phyloP scores from a whole-genome alignment of 1,284 basidiomycete genomes.

The Ceratobasidium sp. region DNA sequence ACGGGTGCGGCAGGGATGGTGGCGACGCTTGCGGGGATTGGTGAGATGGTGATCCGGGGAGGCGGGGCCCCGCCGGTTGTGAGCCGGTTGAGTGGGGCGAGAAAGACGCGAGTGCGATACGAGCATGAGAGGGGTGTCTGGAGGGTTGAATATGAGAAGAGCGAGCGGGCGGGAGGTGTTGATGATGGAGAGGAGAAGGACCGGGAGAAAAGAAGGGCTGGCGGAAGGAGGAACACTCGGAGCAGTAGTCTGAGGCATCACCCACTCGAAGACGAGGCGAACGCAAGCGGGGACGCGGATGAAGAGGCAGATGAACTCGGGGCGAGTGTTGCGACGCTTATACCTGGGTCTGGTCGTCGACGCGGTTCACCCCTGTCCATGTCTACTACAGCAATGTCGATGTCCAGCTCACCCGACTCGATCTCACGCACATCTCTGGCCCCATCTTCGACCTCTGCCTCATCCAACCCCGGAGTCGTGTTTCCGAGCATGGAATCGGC shows the following conservation, averaged over 20 bases:
- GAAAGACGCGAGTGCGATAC: conserved; percentile 79
- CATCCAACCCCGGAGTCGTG: conserved; percentile 2
- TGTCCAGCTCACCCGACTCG: conserved; percentile 37
- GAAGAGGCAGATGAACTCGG: conserved; percentile 15
- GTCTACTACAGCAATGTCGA: background rate
- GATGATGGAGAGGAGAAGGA: background rate
- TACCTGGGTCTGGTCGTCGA: conserved; percentile 3
- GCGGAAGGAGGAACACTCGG: background rate
- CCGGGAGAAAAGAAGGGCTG: background rate
- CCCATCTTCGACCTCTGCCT: background rate
- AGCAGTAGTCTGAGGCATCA: background rate
- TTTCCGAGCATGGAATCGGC: conserved; percentile 57
- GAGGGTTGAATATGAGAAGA: conserved; percentile 86
- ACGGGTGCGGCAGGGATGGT: conserved; percentile 97
- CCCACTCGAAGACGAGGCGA: background rate
- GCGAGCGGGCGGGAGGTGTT: conserved; percentile 50
- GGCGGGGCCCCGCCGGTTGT: conserved; percentile 89
- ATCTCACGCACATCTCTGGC: conserved; percentile 1
- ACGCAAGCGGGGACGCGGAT: background rate
- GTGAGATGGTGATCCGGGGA: conserved; percentile 94
- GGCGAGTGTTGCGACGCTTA: conserved; percentile 35
- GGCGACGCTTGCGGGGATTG: conserved; percentile 85
- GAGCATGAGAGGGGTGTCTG: conserved; percentile 89
- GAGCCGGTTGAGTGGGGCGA: conserved; percentile 85
- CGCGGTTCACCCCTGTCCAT: conserved; percentile 15